Evolutionary conservation across 352 stramenopile genomes (phyloP), one percentile per base, ranked within the genome.

Genomic region (Phytophthora citricola): DNA sequence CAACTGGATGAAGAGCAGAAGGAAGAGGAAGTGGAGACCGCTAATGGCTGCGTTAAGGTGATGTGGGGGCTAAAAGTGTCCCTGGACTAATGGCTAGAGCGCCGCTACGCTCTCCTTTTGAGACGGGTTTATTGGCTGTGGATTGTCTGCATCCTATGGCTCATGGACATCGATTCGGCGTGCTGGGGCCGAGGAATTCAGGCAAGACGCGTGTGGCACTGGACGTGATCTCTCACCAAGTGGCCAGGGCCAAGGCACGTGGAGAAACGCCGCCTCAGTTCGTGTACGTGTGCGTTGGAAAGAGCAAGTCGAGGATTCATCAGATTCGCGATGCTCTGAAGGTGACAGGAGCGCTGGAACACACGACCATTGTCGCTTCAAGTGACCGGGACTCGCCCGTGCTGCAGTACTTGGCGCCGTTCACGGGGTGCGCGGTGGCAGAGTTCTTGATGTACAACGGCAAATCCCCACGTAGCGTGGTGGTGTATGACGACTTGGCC

Each of bases 381-480:
- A 80, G 78, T 46, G 80, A 92, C 47, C 80, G 79, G 39, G 79
- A 90, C 59, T 90, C 84, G 64, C 71, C 81, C 29, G 85, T 93
- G 54, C 63, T 87, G 77, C 86, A 94, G 72, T 94, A 91, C 71
- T 69, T 94, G 40, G 75, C 86, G 49, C 86, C 86, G n/a, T 94
- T 94, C 60, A 79, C 81, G 0, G 86, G 86, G n/a, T 92, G 82
- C 49, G 79, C 83, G 1, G 61, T 94, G 31, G 84, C 83, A 26
- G 86, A 94, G 63, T 89, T 78, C 56, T 81, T 90, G 39, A 89
- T 91, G 79, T 52, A 75, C 9, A 63, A 85, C 27, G 70, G 82
- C 50, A 73, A 49, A 49, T 83, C 77, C 5, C 67, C 53, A n/a
- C 77, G 73, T 6, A 87, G 79, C 56, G 74, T 94, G 7, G 81